phyloP scores from a whole-genome alignment of 768 basidiomycete species.

The Mycena chlorophos region DNA sequence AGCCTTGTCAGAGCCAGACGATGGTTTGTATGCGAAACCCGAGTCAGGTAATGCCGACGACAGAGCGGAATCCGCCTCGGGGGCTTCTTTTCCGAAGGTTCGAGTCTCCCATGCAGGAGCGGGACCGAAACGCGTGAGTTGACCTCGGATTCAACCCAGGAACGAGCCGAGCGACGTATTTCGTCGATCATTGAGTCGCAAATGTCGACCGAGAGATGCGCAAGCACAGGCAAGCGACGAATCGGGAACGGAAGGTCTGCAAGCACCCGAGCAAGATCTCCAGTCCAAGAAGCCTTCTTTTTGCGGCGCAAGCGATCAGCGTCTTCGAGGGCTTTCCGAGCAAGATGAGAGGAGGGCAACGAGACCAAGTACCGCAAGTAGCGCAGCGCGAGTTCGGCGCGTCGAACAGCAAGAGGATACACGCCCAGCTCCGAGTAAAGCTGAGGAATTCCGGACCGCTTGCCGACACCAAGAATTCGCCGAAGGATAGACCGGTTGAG shows the following conservation, averaged over 20 bases:
- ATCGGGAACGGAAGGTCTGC: background rate
- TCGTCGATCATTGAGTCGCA: background rate
- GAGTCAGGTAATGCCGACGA: background rate
- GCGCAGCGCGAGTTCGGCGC: background rate
- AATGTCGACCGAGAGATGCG: background rate
- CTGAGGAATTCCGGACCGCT: background rate
- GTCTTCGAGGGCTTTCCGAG: background rate
- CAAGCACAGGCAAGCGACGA: background rate
- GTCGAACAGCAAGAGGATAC: background rate
- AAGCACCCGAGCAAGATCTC: background rate
- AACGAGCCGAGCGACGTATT: background rate
- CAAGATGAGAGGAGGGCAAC: background rate
- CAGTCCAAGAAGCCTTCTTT: background rate
- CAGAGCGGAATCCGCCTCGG: background rate
- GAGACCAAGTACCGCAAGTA: background rate
- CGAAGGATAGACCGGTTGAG: background rate
- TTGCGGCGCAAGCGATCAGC: background rate
- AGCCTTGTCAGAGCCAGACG: background rate
- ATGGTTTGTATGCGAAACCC: background rate
- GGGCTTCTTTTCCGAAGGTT: background rate
- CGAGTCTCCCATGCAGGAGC: background rate
- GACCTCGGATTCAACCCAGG: background rate
- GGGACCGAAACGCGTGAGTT: background rate
- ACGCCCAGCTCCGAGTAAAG: background rate
- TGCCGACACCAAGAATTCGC: background rate